A percentile compares a stretch with the other conserved stretches of the same genome.
Evolutionary conservation across 345 rosid species (phyloP).

Genomic region (Dimocarpus longan): DNA sequence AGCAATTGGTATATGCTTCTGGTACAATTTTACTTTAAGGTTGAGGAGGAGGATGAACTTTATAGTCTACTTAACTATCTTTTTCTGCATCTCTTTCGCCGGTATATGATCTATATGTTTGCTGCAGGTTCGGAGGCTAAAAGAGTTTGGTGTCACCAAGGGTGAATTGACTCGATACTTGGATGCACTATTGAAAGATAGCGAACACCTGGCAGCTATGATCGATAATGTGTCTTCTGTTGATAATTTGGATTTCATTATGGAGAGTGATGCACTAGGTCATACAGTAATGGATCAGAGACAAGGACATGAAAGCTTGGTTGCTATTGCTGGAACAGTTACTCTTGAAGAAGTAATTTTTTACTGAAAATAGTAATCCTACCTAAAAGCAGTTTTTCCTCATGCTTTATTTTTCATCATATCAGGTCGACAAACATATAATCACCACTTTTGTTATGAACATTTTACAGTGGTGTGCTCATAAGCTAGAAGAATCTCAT

Average conservation of each 20-base stretch:
- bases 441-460: neutral
- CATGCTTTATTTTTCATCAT: slow-evolving; percentile 14
- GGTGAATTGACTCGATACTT: slow-evolving; percentile 97
- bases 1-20: neutral
- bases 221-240: slow-evolving; percentile 97
- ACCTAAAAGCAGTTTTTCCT: slow-evolving; percentile 12
- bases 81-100: slow-evolving; percentile 5
- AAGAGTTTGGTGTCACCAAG: slow-evolving; percentile 97
- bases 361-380: slow-evolving; percentile 6
- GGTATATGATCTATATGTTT: slow-evolving; percentile 15
- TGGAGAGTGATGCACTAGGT: slow-evolving; percentile 98
- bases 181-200: slow-evolving; percentile 96
- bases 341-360: slow-evolving; percentile 87
- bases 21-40: neutral
- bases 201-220: slow-evolving; percentile 98
- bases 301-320: slow-evolving; percentile 92
- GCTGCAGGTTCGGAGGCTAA: slow-evolving; percentile 89
- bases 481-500: neutral
- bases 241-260: slow-evolving; percentile 95
- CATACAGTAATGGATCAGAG: slow-evolving; percentile 97
- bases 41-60: neutral
- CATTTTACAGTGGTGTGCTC: neutral
- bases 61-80: neutral
- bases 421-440: neutral
- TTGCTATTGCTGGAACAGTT: slow-evolving; percentile 86